A percentile compares a stretch with the other conserved stretches of the same genome.
phyloP scores from a whole-genome alignment of 2,329 filamentous ascomycete genomes.

The Aureobasidium leucospermi region DNA sequence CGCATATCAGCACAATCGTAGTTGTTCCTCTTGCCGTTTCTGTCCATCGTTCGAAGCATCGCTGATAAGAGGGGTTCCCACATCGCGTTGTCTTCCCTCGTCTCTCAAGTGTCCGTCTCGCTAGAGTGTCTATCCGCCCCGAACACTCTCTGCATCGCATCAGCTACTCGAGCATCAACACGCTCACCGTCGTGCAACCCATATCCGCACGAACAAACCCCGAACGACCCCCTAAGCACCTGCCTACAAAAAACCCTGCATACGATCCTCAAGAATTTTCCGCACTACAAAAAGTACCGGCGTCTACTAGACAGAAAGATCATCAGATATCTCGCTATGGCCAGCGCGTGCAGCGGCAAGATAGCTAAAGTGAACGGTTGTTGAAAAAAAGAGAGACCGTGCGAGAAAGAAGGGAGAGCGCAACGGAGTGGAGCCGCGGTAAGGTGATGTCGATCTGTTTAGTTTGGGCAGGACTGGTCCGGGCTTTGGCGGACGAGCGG shows the following conservation, averaged over 20 bases:
- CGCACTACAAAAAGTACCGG: neutral
- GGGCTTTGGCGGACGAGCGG: neutral
- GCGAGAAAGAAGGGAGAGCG: neutral
- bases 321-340: neutral
- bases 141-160: too few species aligned
- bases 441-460: conserved; percentile 12
- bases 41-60: too few species aligned
- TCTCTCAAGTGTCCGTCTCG: too few species aligned
- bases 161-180: too few species aligned
- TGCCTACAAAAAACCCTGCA: neutral
- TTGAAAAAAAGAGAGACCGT: neutral
- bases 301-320: neutral
- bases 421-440: neutral
- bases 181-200: too few species aligned
- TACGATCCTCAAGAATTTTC: neutral
- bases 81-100: too few species aligned
- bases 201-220: neutral
- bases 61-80: too few species aligned
- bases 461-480: neutral
- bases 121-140: too few species aligned
- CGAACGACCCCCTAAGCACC: neutral
- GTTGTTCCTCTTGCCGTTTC: too few species aligned
- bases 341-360: neutral
- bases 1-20: too few species aligned
- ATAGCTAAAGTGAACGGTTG: neutral